phyloP scores from a whole-genome alignment of 768 basidiomycete species.

The Suillus subalutaceus region DNA sequence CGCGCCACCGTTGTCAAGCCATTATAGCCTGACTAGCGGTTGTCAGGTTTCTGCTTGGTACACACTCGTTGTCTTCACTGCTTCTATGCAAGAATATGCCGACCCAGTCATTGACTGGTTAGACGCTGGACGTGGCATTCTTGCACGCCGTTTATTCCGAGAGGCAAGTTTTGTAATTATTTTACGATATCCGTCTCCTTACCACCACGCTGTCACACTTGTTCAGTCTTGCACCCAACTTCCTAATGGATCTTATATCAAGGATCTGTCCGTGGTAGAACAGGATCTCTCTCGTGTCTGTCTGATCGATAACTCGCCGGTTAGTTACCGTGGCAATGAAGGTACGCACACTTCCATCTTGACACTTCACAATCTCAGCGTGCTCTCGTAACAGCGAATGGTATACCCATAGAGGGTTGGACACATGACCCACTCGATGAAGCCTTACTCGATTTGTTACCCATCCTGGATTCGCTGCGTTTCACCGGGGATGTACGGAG shows the following conservation, averaged over 20 bases:
- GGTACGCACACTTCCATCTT: constrained; percentile 50
- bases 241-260: constrained; percentile 92
- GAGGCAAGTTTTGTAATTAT: constrained; percentile 61
- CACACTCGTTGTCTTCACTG: constrained; percentile 97
- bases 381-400: constrained; percentile 69
- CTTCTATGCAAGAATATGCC: constrained; percentile 99
- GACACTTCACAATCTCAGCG: constrained; percentile 5
- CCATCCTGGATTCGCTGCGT: constrained; percentile 92
- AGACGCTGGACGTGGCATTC: constrained; percentile 90
- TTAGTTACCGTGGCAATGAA: constrained; percentile 91
- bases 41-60: constrained; percentile 97
- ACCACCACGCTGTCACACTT: constrained; percentile 14
- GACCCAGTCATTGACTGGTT: constrained; percentile 99
- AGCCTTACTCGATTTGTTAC: constrained; percentile 92
- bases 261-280: constrained; percentile 88
- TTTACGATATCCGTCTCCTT: constrained; percentile 5
- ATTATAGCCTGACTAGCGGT: constrained; percentile 7
- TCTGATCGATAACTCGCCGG: constrained; percentile 94
- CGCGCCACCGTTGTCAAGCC: background rate
- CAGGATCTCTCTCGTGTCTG: constrained; percentile 90
- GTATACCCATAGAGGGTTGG: constrained; percentile 99
- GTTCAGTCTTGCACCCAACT: constrained; percentile 88
- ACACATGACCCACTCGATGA: constrained; percentile 97
- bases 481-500: constrained; percentile 96
- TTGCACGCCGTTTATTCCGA: constrained; percentile 87